Evolutionary conservation across 352 stramenopile genomes (phyloP).

Genomic region (Halophytophthora polymorphica): DNA sequence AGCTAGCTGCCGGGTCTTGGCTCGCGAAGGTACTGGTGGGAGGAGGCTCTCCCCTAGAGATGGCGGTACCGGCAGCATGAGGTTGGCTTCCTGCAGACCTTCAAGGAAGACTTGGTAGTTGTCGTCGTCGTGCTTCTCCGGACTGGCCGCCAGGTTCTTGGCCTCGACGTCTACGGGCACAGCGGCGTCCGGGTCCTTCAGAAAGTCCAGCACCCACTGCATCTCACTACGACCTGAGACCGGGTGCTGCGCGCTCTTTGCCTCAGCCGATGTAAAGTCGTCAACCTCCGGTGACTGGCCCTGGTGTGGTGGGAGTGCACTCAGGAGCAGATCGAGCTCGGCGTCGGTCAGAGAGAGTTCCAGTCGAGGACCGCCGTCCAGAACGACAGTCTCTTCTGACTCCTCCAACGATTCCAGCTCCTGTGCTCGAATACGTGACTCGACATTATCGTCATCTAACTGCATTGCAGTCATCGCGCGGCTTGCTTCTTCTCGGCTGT

Average conservation of each 20-base stretch:
- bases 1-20: not conserved
- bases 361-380: conserved; percentile 28
- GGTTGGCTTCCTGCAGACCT: conserved; percentile 49
- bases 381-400: conserved; percentile 4
- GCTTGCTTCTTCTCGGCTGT: too few relatives aligned
- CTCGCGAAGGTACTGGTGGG: conserved; percentile 1
- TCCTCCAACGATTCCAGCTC: too few relatives aligned
- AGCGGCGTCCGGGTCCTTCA: conserved; percentile 45
- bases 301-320: conserved; percentile 21
- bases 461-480: too few relatives aligned
- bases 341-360: conserved; percentile 56
- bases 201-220: conserved; percentile 72
- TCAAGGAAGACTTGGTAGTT: conserved; percentile 75
- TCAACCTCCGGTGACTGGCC: not conserved
- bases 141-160: conserved; percentile 42
- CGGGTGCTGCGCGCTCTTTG: conserved; percentile 8
- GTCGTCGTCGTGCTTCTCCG: conserved; percentile 51
- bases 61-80: conserved; percentile 27
- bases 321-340: conserved; percentile 57
- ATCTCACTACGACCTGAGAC: conserved; percentile 38
- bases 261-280: conserved; percentile 7
- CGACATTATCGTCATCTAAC: too few relatives aligned
- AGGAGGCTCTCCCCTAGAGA: conserved; percentile 1
- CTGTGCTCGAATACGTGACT: too few relatives aligned
- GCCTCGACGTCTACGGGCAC: conserved; percentile 48